Evolutionary conservation across 192 early-diverging fungal species (phyloP).

Genomic region (Gonapodya sp.): DNA sequence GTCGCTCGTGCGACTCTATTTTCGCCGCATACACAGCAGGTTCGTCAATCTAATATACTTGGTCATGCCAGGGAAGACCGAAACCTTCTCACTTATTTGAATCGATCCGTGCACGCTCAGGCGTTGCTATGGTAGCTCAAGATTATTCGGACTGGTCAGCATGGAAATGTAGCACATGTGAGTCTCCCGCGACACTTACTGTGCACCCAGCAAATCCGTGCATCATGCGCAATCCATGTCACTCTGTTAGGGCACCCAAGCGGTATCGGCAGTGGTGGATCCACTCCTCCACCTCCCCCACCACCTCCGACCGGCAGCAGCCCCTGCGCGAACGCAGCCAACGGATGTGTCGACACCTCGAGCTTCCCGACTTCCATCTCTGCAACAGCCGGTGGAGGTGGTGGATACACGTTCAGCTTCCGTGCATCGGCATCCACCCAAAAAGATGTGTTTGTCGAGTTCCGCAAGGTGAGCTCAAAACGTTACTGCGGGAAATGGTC

Average conservation of each 20-base stretch:
- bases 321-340: not conserved
- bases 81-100: too few species aligned
- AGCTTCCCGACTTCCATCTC: not conserved
- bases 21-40: too few species aligned
- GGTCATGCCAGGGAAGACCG: too few species aligned
- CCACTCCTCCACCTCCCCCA: not conserved
- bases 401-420: not conserved
- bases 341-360: not conserved
- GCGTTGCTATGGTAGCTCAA: not conserved
- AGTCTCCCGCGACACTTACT: not conserved
- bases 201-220: not conserved
- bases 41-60: too few species aligned
- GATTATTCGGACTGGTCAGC: not conserved
- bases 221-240: not conserved
- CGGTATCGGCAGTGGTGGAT: not conserved
- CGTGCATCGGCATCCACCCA: not conserved
- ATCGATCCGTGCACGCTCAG: too few species aligned
- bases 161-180: slow-evolving; percentile 1
- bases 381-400: not conserved
- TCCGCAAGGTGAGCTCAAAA: not conserved
- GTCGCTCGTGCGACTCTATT: too few species aligned
- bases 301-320: not conserved
- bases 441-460: not conserved
- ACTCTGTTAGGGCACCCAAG: not conserved
- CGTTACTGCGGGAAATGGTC: too few species aligned